These are phyloP conservation scores for Nothopassalora personata DNA, from an alignment of 2,329 filamentous ascomycete genomes.

Conservation along the genomic window DNA sequence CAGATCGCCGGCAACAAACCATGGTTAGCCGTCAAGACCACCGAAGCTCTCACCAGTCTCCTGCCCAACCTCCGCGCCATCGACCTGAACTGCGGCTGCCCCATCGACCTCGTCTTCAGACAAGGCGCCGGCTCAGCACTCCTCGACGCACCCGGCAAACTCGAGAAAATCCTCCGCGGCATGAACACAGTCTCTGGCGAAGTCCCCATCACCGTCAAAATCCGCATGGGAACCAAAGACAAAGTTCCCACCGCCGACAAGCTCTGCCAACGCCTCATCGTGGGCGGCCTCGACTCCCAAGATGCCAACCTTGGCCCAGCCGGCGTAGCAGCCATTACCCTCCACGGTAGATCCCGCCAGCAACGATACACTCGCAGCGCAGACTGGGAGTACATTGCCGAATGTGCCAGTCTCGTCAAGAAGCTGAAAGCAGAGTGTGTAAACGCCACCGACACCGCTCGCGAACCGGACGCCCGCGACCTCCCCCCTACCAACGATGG, in stretches of 20 bases:
- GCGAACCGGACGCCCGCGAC: constrained; percentile 69
- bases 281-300: constrained; percentile 69
- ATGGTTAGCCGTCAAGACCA: constrained; percentile 82
- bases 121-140: constrained; percentile 85
- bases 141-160: constrained; percentile 78
- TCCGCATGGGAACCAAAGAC: constrained; percentile 83
- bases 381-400: constrained; percentile 93
- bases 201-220: constrained; percentile 89
- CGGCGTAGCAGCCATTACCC: constrained; percentile 88
- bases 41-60: constrained; percentile 70
- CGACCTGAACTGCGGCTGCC: constrained; percentile 94
- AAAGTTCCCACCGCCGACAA: constrained; percentile 73
- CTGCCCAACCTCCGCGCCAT: constrained; percentile 83
- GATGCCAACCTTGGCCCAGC: constrained; percentile 63
- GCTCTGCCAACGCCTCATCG: constrained; percentile 73
- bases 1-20: constrained; percentile 92
- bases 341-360: constrained; percentile 89
- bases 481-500: constrained; percentile 56
- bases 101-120: constrained; percentile 89
- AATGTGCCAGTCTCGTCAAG: constrained; percentile 80
- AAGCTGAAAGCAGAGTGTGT: constrained; percentile 66
- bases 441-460: constrained; percentile 65
- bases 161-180: constrained; percentile 90
- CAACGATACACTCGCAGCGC: constrained; percentile 87
- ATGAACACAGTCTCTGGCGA: constrained; percentile 93